Evolutionary conservation across 2,329 filamentous ascomycete genomes (phyloP).

Genomic region (Clonostachys rosea): DNA sequence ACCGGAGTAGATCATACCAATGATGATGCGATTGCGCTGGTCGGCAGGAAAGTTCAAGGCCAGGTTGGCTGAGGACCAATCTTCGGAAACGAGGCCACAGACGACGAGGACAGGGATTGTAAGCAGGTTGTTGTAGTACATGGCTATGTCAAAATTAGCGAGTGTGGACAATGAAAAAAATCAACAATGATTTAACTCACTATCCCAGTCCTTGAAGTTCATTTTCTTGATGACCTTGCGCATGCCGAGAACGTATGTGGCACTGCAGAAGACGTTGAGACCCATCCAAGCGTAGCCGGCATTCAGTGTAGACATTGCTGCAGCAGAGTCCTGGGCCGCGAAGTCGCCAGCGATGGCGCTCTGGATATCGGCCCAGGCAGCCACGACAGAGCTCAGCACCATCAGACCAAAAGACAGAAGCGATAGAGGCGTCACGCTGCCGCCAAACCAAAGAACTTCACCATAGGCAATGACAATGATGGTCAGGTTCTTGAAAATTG

Average conservation of each 20-base stretch:
- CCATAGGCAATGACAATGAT: conserved; percentile 98
- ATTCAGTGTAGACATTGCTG: conserved; percentile 83
- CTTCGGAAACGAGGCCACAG: conserved; percentile 77
- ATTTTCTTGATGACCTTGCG: conserved; percentile 98
- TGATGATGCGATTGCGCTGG: conserved; percentile 71
- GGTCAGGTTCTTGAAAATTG: conserved; percentile 99
- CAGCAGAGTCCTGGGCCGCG: conserved; percentile 55
- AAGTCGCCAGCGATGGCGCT: conserved; percentile 67
- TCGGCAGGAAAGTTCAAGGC: conserved; percentile 83
- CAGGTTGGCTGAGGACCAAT: conserved; percentile 87
- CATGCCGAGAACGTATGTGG: conserved; percentile 87
- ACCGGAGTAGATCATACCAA: conserved; percentile 92
- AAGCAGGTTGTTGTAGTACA: conserved; percentile 99
- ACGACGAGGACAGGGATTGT: conserved; percentile 88
- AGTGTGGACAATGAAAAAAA: not conserved
- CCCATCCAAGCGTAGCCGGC: conserved; percentile 97
- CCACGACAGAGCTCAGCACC: conserved; percentile 90
- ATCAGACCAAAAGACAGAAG: conserved; percentile 94
- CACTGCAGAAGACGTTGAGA: conserved; percentile 92
- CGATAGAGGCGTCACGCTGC: conserved; percentile 80
- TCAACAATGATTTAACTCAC: conserved; percentile 50
- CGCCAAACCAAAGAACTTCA: conserved; percentile 97
- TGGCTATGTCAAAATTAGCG: conserved; percentile 58
- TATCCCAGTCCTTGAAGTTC: conserved; percentile 99
- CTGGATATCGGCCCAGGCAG: conserved; percentile 95